Percentiles rank a stretch among this genome's conserved stretches.
These are phyloP conservation scores for Tolypocladium album DNA, from an alignment of 2,329 filamentous ascomycete species.

Conservation along the genomic window DNA sequence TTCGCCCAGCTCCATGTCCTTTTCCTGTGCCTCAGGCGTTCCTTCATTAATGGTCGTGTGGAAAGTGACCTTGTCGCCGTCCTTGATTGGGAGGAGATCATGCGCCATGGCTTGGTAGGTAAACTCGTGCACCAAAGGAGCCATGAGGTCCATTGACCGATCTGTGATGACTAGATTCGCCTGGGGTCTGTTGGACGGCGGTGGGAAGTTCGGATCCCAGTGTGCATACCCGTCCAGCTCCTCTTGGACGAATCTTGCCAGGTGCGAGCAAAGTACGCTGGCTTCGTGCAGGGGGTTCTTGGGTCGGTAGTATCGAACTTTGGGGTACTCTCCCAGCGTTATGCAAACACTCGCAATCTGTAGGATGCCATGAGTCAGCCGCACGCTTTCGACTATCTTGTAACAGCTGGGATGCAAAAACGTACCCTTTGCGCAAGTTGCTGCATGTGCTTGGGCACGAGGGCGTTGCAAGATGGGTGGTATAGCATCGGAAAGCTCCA, in stretches of 20 bases:
- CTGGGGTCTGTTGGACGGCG: conserved; percentile 64
- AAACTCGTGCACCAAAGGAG: conserved; percentile 88
- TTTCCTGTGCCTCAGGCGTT: conserved; percentile 58
- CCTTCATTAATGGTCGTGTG: conserved; percentile 71
- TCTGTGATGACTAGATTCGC: conserved; percentile 81
- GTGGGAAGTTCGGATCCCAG: conserved; percentile 75
- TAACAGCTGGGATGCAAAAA: not conserved
- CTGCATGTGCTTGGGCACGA: conserved; percentile 77
- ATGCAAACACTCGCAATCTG: conserved; percentile 60
- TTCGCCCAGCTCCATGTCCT: conserved; percentile 85
- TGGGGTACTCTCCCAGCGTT: conserved; percentile 85
- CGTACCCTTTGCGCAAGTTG: conserved; percentile 75
- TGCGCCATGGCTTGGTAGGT: conserved; percentile 98
- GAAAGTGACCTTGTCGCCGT: conserved; percentile 81
- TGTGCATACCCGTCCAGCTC: conserved; percentile 85
- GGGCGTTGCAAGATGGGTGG: conserved; percentile 77
- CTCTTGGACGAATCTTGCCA: conserved; percentile 84
- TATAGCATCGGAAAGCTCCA: conserved; percentile 92
- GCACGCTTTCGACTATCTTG: not conserved
- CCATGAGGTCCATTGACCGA: conserved; percentile 82
- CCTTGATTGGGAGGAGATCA: conserved; percentile 79
- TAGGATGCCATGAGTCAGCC: not conserved
- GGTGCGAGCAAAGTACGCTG: conserved; percentile 72
- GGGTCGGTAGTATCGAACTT: conserved; percentile 83
- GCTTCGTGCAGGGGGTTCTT: conserved; percentile 71